phyloP scores from a whole-genome alignment of 306 rosid species.

The Cucurbita maxima region DNA sequence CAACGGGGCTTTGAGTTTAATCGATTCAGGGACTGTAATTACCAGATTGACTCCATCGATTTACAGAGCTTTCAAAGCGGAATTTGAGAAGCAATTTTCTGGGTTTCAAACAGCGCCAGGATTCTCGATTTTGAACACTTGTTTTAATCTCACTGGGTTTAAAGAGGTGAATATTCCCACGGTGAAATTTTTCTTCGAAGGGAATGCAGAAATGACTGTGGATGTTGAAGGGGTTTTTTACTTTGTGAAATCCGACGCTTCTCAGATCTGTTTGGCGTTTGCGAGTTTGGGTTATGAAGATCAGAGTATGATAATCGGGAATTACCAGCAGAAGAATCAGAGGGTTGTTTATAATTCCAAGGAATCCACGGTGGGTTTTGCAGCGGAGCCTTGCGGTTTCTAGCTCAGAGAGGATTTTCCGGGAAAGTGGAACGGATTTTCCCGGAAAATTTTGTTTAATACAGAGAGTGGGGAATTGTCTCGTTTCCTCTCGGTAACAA shows the following conservation, averaged over 20 bases:
- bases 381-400: constrained; percentile 58
- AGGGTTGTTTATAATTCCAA: constrained; percentile 66
- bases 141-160: constrained; percentile 51
- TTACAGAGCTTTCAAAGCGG: constrained; percentile 45
- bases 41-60: constrained; percentile 54
- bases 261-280: constrained; percentile 66
- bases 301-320: constrained; percentile 50
- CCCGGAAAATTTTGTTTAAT: neutral
- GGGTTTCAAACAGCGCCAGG: constrained; percentile 43
- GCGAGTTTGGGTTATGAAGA: constrained; percentile 46
- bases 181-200: constrained; percentile 45
- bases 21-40: constrained; percentile 83
- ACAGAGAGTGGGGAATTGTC: neutral
- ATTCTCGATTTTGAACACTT: constrained; percentile 60
- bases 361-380: constrained; percentile 66
- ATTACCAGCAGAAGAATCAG: constrained; percentile 80
- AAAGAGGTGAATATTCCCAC: constrained; percentile 43
- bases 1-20: constrained; percentile 19
- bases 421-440: neutral
- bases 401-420: neutral
- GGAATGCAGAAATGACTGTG: constrained; percentile 37
- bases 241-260: constrained; percentile 42
- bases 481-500: neutral
- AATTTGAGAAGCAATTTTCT: constrained; percentile 55
- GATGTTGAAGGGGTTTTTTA: constrained; percentile 46